phyloP scores from a whole-genome alignment of 768 basidiomycete species.

The Mycena sanguinolenta region DNA sequence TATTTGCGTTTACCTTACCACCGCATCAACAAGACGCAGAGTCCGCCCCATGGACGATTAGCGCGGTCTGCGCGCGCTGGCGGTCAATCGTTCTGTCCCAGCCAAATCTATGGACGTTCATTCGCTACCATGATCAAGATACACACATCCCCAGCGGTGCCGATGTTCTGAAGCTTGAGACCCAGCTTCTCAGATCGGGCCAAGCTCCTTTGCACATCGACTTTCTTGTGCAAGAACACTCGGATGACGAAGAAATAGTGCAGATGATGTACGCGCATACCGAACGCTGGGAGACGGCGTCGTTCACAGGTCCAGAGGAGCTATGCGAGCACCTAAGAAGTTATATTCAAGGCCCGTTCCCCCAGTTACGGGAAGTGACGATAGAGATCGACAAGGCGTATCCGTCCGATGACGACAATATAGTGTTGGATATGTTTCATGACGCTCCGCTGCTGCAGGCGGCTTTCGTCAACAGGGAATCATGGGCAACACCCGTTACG shows the following conservation, averaged over 20 bases:
- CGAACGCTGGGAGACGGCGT: background rate
- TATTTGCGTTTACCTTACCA: background rate
- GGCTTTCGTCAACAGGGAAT: background rate
- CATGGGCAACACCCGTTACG: background rate
- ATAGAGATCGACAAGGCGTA: background rate
- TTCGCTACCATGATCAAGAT: background rate
- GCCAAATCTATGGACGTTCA: background rate
- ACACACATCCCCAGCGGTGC: no score
- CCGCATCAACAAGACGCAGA: background rate
- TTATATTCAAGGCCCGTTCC: background rate
- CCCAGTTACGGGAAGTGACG: background rate
- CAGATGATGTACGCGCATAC: background rate
- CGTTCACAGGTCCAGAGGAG: background rate
- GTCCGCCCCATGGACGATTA: background rate
- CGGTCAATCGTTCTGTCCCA: background rate
- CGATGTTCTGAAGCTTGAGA: background rate
- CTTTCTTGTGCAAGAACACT: background rate
- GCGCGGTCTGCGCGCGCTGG: background rate
- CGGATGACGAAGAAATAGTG: background rate
- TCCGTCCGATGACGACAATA: background rate
- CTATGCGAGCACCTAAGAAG: background rate
- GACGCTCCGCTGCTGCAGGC: slow-evolving; percentile 4
- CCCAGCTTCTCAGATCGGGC: background rate
- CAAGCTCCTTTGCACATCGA: background rate
- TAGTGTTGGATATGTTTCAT: background rate